Evolutionary conservation across 2,329 filamentous ascomycete species (phyloP), one percentile per base, ranked within the genome.

Genomic region (Pestalotiopsis sp.): DNA sequence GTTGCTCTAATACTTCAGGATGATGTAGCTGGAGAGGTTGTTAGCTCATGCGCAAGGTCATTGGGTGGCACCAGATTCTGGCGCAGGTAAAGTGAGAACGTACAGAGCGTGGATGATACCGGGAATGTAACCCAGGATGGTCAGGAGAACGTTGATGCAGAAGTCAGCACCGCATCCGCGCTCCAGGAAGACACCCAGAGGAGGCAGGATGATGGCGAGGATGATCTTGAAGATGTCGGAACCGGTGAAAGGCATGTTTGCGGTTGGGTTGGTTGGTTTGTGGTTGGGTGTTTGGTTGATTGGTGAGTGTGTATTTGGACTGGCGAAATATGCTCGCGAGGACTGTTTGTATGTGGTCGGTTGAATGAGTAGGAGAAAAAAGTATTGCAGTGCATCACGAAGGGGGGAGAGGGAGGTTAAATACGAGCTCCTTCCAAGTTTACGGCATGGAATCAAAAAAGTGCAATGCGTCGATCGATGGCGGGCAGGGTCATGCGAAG

Each of bases 131-230:
- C 88, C 90, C 77, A 91, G 83, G 73, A 91, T 87, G 72, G 91
- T 93, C 82, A 93, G 84, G 77, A 93, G 86, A 82, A 94, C 90
- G 87, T 93, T 94, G 87, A 94, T 94, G 80, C 92, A 85, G 78
- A 94, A 85, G 78, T 94, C 92, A 74, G 89, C 89, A 80, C 88
- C 88, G 82, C 92, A 94, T 76, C 92, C 92, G 74, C 91, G 88
- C 88, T 94, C 92, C 72, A 94, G 90, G 88, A 94, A 94, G 78
- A 95, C 92, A 83, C 92, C 92, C 62, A 94, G 82, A 77, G 92
- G 92, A 68, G 92, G 92, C 68, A 94, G 87, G 83, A 95, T 82
- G 85, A 94, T 86, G 84, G 92, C 92, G 81, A 94, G 85, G 82
- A 94, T 87, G 85, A 90, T 88, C 83, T 90, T 90, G 87, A 85